Evolutionary conservation across 2,329 filamentous ascomycete species (phyloP), one percentile per base, ranked within the genome.

Genomic region (Aureobasidium sp.): DNA sequence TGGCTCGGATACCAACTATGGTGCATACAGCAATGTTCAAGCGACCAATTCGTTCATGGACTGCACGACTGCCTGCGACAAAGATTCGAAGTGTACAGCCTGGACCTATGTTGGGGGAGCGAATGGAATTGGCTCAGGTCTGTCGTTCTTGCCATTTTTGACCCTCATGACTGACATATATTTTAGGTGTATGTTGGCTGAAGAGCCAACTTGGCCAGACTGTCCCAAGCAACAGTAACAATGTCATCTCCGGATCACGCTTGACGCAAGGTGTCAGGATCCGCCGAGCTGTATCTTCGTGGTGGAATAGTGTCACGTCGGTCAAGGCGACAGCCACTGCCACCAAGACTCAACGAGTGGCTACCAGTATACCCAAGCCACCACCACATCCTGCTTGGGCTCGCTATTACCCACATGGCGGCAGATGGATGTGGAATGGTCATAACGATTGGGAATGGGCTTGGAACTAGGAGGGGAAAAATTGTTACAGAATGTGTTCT

Each of bases 91-190:
- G 12, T 66, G 65, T 45, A 61, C 17, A n/a, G 63, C 61, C n/a
- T 66, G 63, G 52, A 61, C 63, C 17, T 66, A 66, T 34, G 63
- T 65, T 0, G 63, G 65, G 2, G 65, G 47, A 34, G 31, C 31
- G 31, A 34, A 34, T 34, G 31, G 29, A 29, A 29, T 29, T 29
- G 29, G 29, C 29, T 29, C 29, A 29, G 29, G 29, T 29, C 7
- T 8, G 29, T 29, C 29, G 5, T 29, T 29, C 29, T 29, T 29
- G 29, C 5, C 29, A 29, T 29, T 29, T 29, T 5, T 29, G 2
- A 6, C 29, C 29, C 29, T 29, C 2, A 3, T 6, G 5, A 29
- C 29, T 29, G 7, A 29, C 29, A 29, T 29, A 4, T 29, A 8
- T 29, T 29, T 4, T 29, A 29, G 29, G 29, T 12, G 31, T 34